phyloP scores from a whole-genome alignment of 176 grass and related monocot species.

The Aegilops tauschii region DNA sequence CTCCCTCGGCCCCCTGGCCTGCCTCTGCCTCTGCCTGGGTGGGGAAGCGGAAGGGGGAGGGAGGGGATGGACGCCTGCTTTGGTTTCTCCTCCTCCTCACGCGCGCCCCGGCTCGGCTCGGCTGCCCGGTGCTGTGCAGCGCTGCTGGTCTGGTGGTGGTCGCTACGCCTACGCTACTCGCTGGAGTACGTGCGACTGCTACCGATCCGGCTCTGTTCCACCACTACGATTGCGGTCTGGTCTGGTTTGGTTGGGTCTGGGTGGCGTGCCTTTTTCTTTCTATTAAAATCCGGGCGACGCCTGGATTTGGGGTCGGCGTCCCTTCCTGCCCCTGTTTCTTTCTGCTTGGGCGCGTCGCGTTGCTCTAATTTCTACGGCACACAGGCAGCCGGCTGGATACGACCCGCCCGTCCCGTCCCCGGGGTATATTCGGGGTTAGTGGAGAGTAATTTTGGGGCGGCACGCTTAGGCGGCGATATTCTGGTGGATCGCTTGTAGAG shows the following conservation, averaged over 20 bases:
- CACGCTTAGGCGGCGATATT: background rate
- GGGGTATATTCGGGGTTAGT: background rate
- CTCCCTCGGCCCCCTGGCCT: background rate
- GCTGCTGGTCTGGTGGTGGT: background rate
- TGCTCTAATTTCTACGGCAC: background rate
- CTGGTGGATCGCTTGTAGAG: background rate
- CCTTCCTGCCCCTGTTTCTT: background rate
- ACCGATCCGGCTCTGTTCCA: background rate
- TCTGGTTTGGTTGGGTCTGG: background rate
- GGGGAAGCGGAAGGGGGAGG: no score
- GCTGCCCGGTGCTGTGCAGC: no score
- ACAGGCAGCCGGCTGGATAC: background rate
- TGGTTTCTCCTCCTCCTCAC: background rate
- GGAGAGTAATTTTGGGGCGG: background rate
- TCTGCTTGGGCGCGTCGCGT: background rate
- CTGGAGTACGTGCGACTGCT: no score
- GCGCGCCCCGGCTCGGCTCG: no score
- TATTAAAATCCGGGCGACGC: background rate
- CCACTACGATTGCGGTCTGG: slow-evolving; percentile 10
- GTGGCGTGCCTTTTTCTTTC: background rate
- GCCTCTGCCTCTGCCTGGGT: no score
- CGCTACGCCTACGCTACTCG: background rate
- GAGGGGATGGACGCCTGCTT: background rate
- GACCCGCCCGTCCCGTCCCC: no score
- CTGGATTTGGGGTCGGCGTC: background rate